Evolutionary conservation across 495 filamentous ascomycete genomes (phyloP), one percentile per base, ranked within the genome.

Genomic region (Cryomyces antarcticus): DNA sequence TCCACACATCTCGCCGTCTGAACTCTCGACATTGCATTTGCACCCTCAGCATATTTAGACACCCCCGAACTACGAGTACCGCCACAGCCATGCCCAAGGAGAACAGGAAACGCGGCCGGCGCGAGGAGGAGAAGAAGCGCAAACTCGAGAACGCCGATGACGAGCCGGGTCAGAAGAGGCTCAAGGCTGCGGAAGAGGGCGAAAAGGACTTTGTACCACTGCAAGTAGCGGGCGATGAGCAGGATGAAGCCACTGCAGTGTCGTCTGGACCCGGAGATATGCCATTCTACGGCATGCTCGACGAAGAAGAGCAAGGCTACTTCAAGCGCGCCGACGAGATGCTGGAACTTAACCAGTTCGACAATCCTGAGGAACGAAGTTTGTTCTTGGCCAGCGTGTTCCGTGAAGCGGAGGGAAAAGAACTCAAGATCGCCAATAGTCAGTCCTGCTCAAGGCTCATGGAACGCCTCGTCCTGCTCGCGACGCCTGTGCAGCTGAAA

Each of bases 361-460:
- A 64, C 27, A 74, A 75, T 33, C 61, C 68, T 46, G 83, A 93
- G 52, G 85, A 93, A 51, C 73, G 80, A 43, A 57, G 66, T 30
- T 54, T 93, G 41, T 95, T 95, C 57, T 62, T 97, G 11, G 70
- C 75, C 11, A 93, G 79, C 59, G 79, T 95, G 38, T 94, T 80
- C 58, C 62, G 67, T 45, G 89, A 96, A 57, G 85, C 86, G 12
- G 66, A 72, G 38, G 85, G 82, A 38, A 95, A 95, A 60, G 89
- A 96, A 55, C 65, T 96, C 58, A 97, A 96, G 65, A 72, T 97
- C 52, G 89, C 86, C 13, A 82, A 78, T 62, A 92, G 82, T 57
- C 89, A 97, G 63, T 86, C 82, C 3, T 95, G 86, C 60, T 97
- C 89, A 38, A 67, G 89, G 30, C 65, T 96, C 36, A 78, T 96